Percentiles rank a stretch among this genome's conserved stretches.
Evolutionary conservation across 108 stramenopile species (phyloP).

Genomic region (Epithemia pelagica): DNA sequence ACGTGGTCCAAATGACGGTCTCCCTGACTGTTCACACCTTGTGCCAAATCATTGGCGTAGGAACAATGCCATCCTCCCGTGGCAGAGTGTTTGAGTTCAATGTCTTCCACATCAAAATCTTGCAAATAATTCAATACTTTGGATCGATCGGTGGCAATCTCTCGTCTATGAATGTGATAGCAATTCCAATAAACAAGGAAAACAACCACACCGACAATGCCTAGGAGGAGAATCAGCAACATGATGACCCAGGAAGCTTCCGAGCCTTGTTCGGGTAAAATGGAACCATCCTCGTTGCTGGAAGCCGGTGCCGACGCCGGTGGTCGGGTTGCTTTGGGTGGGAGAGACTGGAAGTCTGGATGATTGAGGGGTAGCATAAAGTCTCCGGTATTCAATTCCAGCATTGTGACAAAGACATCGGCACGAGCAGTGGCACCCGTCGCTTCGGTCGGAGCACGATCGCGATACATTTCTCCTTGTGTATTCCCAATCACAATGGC

Average conservation of each 20-base stretch:
- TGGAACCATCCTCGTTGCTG: neutral
- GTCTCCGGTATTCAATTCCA: constrained; percentile 7
- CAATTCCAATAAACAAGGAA: neutral
- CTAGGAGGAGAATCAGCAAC: neutral
- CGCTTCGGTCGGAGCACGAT: constrained; percentile 3
- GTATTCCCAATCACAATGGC: constrained; percentile 45
- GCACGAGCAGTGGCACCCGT: neutral
- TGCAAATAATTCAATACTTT: constrained; percentile 28
- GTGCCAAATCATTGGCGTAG: constrained; percentile 37
- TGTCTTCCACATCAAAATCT: constrained; percentile 47
- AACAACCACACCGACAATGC: neutral
- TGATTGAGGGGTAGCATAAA: constrained; percentile 8
- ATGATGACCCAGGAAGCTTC: neutral
- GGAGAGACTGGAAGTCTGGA: neutral
- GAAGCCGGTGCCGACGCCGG: neutral
- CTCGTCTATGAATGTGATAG: neutral
- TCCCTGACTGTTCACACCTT: constrained; percentile 11
- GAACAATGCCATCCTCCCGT: constrained; percentile 60
- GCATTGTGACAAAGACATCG: constrained; percentile 16
- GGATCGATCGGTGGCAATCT: constrained; percentile 12
- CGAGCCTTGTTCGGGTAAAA: neutral
- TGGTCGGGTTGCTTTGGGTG: neutral
- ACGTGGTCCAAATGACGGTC: neutral
- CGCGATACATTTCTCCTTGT: constrained; percentile 32
- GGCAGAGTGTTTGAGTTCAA: constrained; percentile 43